phyloP scores from a whole-genome alignment of 139 green algal species.

The Micromonas commoda region DNA sequence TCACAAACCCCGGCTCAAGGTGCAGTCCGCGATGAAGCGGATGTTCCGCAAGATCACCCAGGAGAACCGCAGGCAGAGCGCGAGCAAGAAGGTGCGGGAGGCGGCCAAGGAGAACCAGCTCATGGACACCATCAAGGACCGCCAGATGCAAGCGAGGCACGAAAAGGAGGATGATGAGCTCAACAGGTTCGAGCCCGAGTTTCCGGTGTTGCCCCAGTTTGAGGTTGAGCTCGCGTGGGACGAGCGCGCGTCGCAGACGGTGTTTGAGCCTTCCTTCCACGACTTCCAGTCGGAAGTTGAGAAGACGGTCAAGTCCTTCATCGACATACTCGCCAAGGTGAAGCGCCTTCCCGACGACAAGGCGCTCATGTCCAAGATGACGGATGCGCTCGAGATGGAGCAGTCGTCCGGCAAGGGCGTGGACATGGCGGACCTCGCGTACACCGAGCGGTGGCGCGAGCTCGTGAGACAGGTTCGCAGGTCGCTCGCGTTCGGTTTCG shows the following conservation, averaged over 20 bases:
- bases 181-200: background rate
- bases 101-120: background rate
- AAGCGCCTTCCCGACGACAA: slow-evolving; percentile 48
- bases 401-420: too few species aligned
- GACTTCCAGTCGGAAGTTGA: too few species aligned
- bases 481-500: slow-evolving; percentile 51
- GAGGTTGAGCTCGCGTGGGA: slow-evolving; percentile 35
- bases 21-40: background rate
- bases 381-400: background rate
- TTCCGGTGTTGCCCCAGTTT: slow-evolving; percentile 14
- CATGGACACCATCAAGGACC: background rate
- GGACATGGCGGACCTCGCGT: slow-evolving; percentile 60
- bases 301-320: background rate
- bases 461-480: slow-evolving; percentile 51
- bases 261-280: too few species aligned
- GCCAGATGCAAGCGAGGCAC: background rate
- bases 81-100: background rate
- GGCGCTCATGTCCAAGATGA: background rate
- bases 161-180: slow-evolving; percentile 8
- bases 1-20: background rate
- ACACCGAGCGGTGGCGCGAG: slow-evolving; percentile 46
- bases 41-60: background rate
- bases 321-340: slow-evolving; percentile 38
- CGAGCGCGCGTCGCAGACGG: slow-evolving; percentile 45
- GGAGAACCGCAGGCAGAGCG: background rate